A percentile compares a stretch with the other conserved stretches of the same genome.
phyloP scores from a whole-genome alignment of 495 filamentous ascomycete genomes.

The Aspergillus baeticus region DNA sequence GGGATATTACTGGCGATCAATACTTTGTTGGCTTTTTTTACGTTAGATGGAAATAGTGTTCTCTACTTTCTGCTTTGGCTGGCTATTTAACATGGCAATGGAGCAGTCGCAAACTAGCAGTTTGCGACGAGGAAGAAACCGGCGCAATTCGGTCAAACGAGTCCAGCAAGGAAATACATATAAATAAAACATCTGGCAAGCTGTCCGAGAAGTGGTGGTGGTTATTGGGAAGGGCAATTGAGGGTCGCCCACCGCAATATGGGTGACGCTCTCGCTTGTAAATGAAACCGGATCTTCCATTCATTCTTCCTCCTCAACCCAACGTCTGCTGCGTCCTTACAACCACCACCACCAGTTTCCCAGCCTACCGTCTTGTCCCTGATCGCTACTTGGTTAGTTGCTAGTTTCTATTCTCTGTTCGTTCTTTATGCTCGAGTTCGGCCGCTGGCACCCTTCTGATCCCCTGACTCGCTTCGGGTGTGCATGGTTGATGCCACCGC shows the following conservation, averaged over 20 bases:
- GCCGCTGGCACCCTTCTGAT: conserved; percentile 17
- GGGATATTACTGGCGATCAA: conserved; percentile 1
- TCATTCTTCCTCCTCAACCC: conserved; percentile 21
- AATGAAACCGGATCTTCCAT: conserved; percentile 34
- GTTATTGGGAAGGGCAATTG: conserved; percentile 24
- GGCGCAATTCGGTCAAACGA: conserved; percentile 11
- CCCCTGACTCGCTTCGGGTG: conserved; percentile 25
- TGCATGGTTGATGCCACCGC: conserved; percentile 36
- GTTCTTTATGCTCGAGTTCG: neutral
- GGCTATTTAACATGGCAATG: neutral
- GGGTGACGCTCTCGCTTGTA: conserved; percentile 40
- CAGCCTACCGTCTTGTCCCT: conserved; percentile 9
- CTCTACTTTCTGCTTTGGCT: neutral
- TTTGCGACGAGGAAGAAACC: conserved; percentile 15
- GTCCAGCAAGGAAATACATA: neutral
- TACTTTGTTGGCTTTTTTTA: neutral
- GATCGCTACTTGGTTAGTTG: conserved; percentile 23
- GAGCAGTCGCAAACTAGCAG: conserved; percentile 14
- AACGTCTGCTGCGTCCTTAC: conserved; percentile 13
- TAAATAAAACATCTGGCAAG: neutral
- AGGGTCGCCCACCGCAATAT: conserved; percentile 31
- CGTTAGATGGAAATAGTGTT: neutral
- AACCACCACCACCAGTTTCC: conserved; percentile 9
- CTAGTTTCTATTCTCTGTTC: conserved; percentile 3
- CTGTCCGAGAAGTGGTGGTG: conserved; percentile 6